A percentile compares a stretch with the other conserved stretches of the same genome.
phyloP scores from a whole-genome alignment of 2,329 filamentous ascomycete genomes.

The Hypoxylon sp. region DNA sequence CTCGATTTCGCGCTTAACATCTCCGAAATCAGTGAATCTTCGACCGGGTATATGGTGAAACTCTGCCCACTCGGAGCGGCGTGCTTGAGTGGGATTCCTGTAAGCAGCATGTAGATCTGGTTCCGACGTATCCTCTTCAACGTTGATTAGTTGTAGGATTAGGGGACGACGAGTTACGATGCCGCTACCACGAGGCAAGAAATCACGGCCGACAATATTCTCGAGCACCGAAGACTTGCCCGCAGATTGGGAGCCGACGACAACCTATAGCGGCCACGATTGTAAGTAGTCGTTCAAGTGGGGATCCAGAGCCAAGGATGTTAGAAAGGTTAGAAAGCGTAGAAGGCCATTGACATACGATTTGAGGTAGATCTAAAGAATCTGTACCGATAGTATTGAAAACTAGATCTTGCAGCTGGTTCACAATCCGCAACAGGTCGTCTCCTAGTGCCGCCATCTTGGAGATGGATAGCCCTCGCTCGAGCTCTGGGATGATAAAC shows the following conservation, averaged over 20 bases:
- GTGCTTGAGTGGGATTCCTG: constrained; percentile 78
- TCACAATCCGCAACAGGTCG: constrained; percentile 93
- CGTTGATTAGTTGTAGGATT: constrained; percentile 98
- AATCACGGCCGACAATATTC: constrained; percentile 98
- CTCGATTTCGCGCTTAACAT: constrained; percentile 97
- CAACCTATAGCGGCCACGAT: constrained; percentile 72
- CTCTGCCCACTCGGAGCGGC: constrained; percentile 85
- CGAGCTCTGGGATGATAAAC: constrained; percentile 10
- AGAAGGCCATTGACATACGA: constrained; percentile 72
- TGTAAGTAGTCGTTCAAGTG: constrained; percentile 35
- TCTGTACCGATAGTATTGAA: constrained; percentile 99
- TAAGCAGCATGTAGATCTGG: constrained; percentile 77
- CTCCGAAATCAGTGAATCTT: constrained; percentile 89
- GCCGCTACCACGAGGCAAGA: constrained; percentile 93
- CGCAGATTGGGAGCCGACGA: constrained; percentile 97
- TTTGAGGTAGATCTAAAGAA: constrained; percentile 96
- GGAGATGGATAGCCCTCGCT: constrained; percentile 38
- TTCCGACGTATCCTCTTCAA: constrained; percentile 79
- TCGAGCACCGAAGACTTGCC: constrained; percentile 99
- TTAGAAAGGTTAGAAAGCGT: constrained; percentile 29
- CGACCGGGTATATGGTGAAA: constrained; percentile 95
- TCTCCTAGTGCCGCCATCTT: constrained; percentile 94
- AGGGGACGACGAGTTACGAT: constrained; percentile 95
- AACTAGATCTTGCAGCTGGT: constrained; percentile 97
- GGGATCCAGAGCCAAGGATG: constrained; percentile 3